These are phyloP conservation scores for Colletotrichum trifolii DNA, from an alignment of 2,329 filamentous ascomycete species.

Conservation along the genomic window DNA sequence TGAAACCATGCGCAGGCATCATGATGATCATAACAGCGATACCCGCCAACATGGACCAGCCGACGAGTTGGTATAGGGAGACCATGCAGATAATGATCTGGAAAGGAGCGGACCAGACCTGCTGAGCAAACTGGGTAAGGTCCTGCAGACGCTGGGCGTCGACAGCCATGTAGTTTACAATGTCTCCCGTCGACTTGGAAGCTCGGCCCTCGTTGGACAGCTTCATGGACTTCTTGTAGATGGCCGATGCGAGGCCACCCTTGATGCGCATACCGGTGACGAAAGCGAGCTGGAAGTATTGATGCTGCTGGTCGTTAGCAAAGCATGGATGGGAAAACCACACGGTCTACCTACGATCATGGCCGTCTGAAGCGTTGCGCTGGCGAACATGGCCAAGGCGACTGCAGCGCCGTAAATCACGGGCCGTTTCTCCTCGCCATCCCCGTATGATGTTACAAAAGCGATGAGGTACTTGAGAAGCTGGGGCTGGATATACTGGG, in stretches of 20 bases:
- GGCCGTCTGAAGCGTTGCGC: conserved; percentile 86
- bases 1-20: conserved; percentile 94
- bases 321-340: not conserved
- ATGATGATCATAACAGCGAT: conserved; percentile 96
- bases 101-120: conserved; percentile 96
- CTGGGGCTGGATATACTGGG: conserved; percentile 92
- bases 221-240: conserved; percentile 90
- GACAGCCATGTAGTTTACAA: conserved; percentile 99
- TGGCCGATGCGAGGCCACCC: conserved; percentile 86
- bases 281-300: conserved; percentile 97
- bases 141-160: conserved; percentile 96
- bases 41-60: conserved; percentile 94
- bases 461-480: conserved; percentile 84
- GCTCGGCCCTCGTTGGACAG: conserved; percentile 94
- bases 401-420: conserved; percentile 87
- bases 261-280: conserved; percentile 98
- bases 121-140: conserved; percentile 93
- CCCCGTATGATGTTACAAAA: conserved; percentile 80
- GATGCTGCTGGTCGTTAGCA: conserved; percentile 64
- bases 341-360: conserved; percentile 66
- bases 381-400: conserved; percentile 89
- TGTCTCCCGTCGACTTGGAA: conserved; percentile 92
- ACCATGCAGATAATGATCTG: conserved; percentile 97
- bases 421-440: conserved; percentile 71
- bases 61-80: conserved; percentile 94